phyloP scores from a whole-genome alignment of 2,329 filamentous ascomycete species.

The Acrodontium crateriforme region DNA sequence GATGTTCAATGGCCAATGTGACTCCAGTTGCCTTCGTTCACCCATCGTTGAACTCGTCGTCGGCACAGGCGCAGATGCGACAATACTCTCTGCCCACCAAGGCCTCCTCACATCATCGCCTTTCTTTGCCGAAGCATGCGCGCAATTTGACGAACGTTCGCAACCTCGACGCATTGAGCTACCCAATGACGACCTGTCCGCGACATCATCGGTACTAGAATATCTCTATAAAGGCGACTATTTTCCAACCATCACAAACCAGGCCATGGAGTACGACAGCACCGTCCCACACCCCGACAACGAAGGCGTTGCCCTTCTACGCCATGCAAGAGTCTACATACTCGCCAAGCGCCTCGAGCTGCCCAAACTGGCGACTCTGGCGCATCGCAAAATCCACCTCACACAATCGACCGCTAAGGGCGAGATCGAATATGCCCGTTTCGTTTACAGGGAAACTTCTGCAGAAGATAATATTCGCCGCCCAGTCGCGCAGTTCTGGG shows the following conservation, averaged over 20 bases:
- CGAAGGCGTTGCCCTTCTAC: conserved; percentile 69
- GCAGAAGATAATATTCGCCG: conserved; percentile 61
- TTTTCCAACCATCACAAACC: conserved; percentile 53
- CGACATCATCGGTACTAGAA: conserved; percentile 66
- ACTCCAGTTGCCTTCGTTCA: conserved; percentile 32
- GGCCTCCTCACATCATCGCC: conserved; percentile 60
- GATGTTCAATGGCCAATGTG: not conserved
- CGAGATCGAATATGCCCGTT: conserved; percentile 84
- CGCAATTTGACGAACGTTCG: conserved; percentile 41
- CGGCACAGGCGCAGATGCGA: conserved; percentile 41
- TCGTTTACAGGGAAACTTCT: conserved; percentile 67
- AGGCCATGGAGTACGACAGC: conserved; percentile 56
- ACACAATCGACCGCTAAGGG: conserved; percentile 77
- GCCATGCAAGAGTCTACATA: conserved; percentile 81
- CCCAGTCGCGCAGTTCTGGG: conserved; percentile 86
- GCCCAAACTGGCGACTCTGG: conserved; percentile 55
- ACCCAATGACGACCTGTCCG: conserved; percentile 52
- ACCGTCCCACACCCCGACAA: conserved; percentile 54
- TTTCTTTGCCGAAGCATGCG: conserved; percentile 53
- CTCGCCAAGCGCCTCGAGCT: conserved; percentile 65
- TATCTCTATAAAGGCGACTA: conserved; percentile 79
- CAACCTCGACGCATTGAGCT: conserved; percentile 54
- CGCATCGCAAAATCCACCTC: conserved; percentile 82
- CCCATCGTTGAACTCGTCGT: conserved; percentile 34
- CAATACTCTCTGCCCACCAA: conserved; percentile 65